These are phyloP conservation scores for Ceratocystis huliohia DNA, from an alignment of 2,329 filamentous ascomycete genomes.

Conservation along the genomic window DNA sequence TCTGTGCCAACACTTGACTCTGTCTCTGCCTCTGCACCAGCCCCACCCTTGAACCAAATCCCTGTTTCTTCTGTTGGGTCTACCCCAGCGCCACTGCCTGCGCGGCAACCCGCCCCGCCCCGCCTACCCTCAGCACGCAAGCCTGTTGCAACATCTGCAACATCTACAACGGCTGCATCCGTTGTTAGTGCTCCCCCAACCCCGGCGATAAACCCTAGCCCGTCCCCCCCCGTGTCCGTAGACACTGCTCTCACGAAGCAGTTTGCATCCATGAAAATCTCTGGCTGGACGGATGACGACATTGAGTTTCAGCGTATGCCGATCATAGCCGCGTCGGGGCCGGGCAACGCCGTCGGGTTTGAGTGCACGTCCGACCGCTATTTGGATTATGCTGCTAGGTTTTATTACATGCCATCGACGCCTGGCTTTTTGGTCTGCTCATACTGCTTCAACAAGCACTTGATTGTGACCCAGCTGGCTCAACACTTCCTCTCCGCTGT, in stretches of 20 bases:
- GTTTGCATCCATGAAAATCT: neutral
- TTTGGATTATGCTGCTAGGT: slow-evolving; percentile 27
- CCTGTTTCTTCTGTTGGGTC: neutral
- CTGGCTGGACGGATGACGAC: slow-evolving; percentile 16
- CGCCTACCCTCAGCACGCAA: slow-evolving; percentile 1
- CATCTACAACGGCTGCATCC: too few species aligned
- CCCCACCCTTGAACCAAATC: neutral
- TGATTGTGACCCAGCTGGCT: slow-evolving; percentile 27
- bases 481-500: slow-evolving; percentile 24
- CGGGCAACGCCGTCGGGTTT: neutral
- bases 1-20: neutral
- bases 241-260: neutral
- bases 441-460: slow-evolving; percentile 31
- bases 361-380: slow-evolving; percentile 13
- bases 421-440: slow-evolving; percentile 31
- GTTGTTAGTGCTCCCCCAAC: too few species aligned
- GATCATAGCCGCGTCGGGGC: neutral
- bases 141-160: neutral
- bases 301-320: neutral
- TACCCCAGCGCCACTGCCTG: neutral
- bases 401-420: slow-evolving; percentile 26
- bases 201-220: neutral
- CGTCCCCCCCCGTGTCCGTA: neutral
- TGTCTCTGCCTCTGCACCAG: neutral
- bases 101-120: neutral